phyloP scores from a whole-genome alignment of 2,329 filamentous ascomycete genomes.

The Thermothelomyces thermophilus region DNA sequence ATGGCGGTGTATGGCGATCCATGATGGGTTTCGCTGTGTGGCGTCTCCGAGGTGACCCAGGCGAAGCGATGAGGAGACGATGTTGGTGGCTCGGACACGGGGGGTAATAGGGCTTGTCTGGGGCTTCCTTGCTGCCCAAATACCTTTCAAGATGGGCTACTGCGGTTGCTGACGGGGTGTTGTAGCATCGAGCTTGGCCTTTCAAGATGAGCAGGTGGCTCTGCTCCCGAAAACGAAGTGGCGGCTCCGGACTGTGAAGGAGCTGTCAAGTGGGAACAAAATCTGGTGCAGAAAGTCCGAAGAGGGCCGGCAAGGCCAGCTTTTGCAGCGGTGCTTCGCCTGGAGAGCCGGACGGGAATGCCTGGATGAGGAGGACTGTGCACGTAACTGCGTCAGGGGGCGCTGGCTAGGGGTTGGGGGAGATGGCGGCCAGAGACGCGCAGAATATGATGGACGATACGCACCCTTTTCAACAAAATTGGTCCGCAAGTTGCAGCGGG shows the following conservation, averaged over 20 bases:
- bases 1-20: conserved; percentile 37
- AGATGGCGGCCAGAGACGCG: conserved; percentile 5
- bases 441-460: conserved; percentile 14
- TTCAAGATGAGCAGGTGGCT: conserved; percentile 1
- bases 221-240: neutral
- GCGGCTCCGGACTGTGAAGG: conserved; percentile 6
- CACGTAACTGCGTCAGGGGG: conserved; percentile 18
- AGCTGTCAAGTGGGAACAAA: conserved; percentile 13
- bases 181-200: neutral
- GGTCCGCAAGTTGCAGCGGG: conserved; percentile 9
- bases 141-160: neutral
- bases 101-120: neutral
- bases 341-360: conserved; percentile 3
- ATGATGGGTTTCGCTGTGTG: conserved; percentile 23
- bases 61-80: neutral
- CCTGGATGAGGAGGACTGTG: conserved; percentile 17
- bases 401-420: conserved; percentile 9
- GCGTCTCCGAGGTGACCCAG: neutral
- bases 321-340: conserved; percentile 11
- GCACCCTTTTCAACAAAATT: conserved; percentile 17
- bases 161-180: neutral
- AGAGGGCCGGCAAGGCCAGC: conserved; percentile 14
- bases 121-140: neutral
- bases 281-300: conserved; percentile 1
- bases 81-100: neutral